These are phyloP conservation scores for Cladophialophora chaetospira DNA, from an alignment of 2,329 filamentous ascomycete species.

Conservation along the genomic window DNA sequence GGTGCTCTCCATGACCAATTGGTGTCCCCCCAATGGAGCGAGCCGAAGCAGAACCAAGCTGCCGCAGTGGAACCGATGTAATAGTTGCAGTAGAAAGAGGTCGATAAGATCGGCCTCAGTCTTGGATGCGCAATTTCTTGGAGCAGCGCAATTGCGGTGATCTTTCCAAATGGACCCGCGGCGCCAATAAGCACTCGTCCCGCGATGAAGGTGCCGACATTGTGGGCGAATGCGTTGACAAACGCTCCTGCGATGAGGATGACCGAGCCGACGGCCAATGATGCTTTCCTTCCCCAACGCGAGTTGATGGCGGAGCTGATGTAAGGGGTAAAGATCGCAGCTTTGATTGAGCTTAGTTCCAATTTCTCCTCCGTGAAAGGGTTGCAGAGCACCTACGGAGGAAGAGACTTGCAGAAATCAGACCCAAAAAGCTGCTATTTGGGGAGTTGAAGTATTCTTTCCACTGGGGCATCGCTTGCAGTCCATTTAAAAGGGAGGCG, in stretches of 20 bases:
- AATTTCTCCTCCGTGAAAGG: not conserved
- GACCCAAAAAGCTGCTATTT: conserved; percentile 50
- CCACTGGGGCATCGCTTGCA: conserved; percentile 59
- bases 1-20: conserved; percentile 16
- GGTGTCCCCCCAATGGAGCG: not conserved
- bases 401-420: conserved; percentile 69
- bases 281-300: conserved; percentile 62
- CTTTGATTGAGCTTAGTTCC: not conserved
- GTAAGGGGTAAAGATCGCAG: conserved; percentile 67
- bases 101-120: conserved; percentile 57
- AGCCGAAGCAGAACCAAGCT: conserved; percentile 14
- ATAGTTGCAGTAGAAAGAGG: conserved; percentile 63
- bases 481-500: conserved; percentile 51
- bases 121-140: conserved; percentile 66
- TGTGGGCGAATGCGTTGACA: conserved; percentile 67
- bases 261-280: conserved; percentile 66
- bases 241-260: conserved; percentile 69
- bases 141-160: conserved; percentile 69
- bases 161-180: conserved; percentile 65
- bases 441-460: conserved; percentile 60
- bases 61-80: conserved; percentile 31
- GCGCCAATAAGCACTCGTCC: conserved; percentile 70
- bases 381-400: conserved; percentile 54
- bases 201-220: conserved; percentile 67
- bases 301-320: conserved; percentile 66